These are phyloP conservation scores for Naganishia vaughanmartiniae DNA, from an alignment of 768 basidiomycete species.

Conservation along the genomic window DNA sequence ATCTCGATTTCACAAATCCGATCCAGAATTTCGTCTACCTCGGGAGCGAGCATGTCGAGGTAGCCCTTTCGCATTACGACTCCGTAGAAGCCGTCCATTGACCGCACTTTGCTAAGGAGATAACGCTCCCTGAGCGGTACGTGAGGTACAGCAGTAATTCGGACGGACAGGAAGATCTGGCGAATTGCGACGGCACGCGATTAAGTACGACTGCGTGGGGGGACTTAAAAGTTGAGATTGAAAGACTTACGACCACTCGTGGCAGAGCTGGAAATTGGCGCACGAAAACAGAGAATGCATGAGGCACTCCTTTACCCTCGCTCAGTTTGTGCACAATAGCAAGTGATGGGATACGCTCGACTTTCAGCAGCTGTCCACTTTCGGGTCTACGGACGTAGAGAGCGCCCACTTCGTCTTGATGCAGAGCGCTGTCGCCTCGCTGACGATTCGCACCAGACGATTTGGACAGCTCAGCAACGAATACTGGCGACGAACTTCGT, in stretches of 20 bases:
- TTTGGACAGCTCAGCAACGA: conserved; percentile 34
- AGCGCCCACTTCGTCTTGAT: conserved; percentile 14
- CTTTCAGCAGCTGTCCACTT: conserved; percentile 38
- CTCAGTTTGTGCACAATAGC: conserved; percentile 64
- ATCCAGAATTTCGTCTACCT: conserved; percentile 57
- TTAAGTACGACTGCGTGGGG: no score
- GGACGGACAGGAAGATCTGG: conserved; percentile 66
- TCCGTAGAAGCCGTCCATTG: conserved; percentile 53
- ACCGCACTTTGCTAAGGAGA: conserved; percentile 61
- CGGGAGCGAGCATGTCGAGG: conserved; percentile 56
- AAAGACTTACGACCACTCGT: conserved; percentile 59
- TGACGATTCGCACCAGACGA: background rate
- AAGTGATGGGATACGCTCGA: conserved; percentile 58
- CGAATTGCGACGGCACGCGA: no score
- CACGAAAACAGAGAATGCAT: conserved; percentile 65
- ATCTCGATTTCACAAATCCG: conserved; percentile 59
- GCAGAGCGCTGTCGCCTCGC: background rate
- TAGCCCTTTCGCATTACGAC: conserved; percentile 57
- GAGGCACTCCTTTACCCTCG: conserved; percentile 62
- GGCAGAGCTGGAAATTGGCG: conserved; percentile 70
- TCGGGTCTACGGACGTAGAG: background rate
- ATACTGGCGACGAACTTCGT: conserved; percentile 17
- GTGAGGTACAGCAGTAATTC: conserved; percentile 58
- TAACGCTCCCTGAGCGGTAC: conserved; percentile 59
- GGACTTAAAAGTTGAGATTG: no score